Conservation (phyloP, 306 rosid species). For the Ochetophila trinervis region DNA sequence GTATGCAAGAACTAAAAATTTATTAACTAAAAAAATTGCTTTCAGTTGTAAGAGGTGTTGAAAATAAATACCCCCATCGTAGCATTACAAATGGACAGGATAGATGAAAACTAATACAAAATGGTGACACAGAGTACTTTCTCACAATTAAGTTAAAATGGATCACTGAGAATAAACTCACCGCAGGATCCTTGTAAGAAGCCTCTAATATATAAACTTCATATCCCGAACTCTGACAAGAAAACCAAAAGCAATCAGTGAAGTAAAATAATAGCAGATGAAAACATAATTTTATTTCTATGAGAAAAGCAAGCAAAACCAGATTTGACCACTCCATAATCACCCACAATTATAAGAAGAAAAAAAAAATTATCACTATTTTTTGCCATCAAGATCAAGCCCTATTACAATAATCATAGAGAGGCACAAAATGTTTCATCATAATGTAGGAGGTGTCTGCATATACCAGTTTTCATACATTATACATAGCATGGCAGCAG, state of each 20-base stretch:
- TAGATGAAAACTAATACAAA: too few relatives aligned
- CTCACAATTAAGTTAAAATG: not conserved
- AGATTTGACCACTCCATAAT: constrained; percentile 17
- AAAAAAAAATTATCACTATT: not conserved
- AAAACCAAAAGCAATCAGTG: constrained; percentile 37
- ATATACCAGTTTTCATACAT: constrained; percentile 2
- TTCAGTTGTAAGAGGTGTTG: too few relatives aligned
- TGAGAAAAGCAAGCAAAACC: constrained; percentile 7
- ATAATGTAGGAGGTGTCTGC: constrained; percentile 7
- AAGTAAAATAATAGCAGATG: constrained; percentile 19
- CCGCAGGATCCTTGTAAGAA: constrained; percentile 90
- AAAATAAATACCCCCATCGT: not conserved
- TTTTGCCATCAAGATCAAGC: constrained; percentile 12
- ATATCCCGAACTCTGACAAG: constrained; percentile 83
- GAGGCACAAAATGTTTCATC: not conserved
- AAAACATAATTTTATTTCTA: not conserved
- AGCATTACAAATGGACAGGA: constrained; percentile 1
- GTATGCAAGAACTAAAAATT: not conserved
- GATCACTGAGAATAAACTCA: constrained; percentile 29
- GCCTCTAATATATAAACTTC: constrained; percentile 97
- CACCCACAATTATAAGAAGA: constrained; percentile 4
- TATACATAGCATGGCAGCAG: not conserved
- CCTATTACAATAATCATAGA: constrained; percentile 15
- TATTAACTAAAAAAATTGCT: too few relatives aligned
- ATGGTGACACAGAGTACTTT: constrained; percentile 13